Evolutionary conservation across 192 early-diverging fungal species (phyloP).

Genomic region (Backusella tuberculispora): DNA sequence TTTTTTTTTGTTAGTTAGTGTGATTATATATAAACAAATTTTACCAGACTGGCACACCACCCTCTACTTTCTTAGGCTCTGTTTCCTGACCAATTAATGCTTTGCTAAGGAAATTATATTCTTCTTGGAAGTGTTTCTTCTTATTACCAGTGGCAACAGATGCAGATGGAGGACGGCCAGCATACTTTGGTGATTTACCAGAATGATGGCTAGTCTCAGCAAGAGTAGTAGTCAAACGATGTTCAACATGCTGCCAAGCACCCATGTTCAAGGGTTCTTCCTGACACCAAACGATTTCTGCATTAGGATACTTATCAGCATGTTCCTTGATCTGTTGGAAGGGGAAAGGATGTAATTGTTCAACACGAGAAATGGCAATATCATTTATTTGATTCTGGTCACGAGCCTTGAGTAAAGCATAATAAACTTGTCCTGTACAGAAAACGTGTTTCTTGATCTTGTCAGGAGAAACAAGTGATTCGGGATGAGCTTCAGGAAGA

Average conservation of each 20-base stretch:
- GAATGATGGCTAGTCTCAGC: constrained; percentile 71
- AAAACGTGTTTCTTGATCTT: constrained; percentile 91
- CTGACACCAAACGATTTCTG: constrained; percentile 91
- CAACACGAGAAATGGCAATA: constrained; percentile 90
- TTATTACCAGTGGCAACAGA: constrained; percentile 90
- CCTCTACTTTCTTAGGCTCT: constrained; percentile 66
- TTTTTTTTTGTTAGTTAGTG: background rate
- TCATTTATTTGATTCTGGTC: constrained; percentile 86
- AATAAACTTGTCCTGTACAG: constrained; percentile 98
- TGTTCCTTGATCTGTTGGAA: constrained; percentile 86
- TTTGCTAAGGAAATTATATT: constrained; percentile 70
- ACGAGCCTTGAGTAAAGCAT: constrained; percentile 83
- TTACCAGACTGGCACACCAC: constrained; percentile 72
- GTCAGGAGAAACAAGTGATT: constrained; percentile 72
- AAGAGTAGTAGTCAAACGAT: constrained; percentile 81
- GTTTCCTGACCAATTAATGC: constrained; percentile 72
- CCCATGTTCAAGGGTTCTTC: constrained; percentile 96
- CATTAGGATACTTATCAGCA: constrained; percentile 87
- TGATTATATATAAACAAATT: background rate
- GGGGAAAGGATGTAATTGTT: constrained; percentile 97
- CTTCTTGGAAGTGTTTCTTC: constrained; percentile 89
- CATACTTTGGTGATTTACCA: constrained; percentile 49
- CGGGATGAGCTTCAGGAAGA: constrained; percentile 89
- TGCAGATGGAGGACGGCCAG: constrained; percentile 88
- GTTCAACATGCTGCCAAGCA: constrained; percentile 85